A percentile compares a stretch with the other conserved stretches of the same genome.
phyloP scores from a whole-genome alignment of 225 moss, liverwort and hornwort species.

The Polytrichum formosum region DNA sequence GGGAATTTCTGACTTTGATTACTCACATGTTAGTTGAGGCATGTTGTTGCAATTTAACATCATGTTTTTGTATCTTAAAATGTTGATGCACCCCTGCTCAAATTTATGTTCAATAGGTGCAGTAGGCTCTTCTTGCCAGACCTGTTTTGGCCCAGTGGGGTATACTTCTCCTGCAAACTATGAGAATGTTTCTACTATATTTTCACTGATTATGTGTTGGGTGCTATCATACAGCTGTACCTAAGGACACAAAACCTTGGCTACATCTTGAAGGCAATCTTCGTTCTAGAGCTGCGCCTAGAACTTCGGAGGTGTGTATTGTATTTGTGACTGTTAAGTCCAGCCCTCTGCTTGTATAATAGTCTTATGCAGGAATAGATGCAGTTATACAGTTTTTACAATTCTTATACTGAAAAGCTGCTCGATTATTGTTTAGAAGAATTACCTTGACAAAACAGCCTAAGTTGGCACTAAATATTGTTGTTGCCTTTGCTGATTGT shows the following conservation, averaged over 20 bases:
- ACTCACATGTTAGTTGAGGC: slow-evolving; percentile 82
- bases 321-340: background rate
- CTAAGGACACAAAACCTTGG: slow-evolving; percentile 72
- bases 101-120: no score
- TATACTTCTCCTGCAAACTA: no score
- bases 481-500: slow-evolving; percentile 9
- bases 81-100: no score
- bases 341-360: background rate
- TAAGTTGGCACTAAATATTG: no score
- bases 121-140: no score
- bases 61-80: no score
- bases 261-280: slow-evolving; percentile 83
- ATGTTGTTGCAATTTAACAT: background rate
- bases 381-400: no score
- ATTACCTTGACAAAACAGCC: no score
- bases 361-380: background rate
- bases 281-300: slow-evolving; percentile 86
- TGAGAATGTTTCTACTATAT: no score
- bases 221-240: slow-evolving; percentile 55
- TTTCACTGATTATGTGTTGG: background rate
- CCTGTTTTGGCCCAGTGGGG: no score
- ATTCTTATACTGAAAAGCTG: no score
- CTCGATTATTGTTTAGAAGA: no score
- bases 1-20: slow-evolving; percentile 79
- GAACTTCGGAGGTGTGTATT: slow-evolving; percentile 67